A percentile compares a stretch with the other conserved stretches of the same genome.
These are phyloP conservation scores for Colletotrichum viniferum DNA, from an alignment of 2,329 filamentous ascomycete genomes.

Conservation along the genomic window DNA sequence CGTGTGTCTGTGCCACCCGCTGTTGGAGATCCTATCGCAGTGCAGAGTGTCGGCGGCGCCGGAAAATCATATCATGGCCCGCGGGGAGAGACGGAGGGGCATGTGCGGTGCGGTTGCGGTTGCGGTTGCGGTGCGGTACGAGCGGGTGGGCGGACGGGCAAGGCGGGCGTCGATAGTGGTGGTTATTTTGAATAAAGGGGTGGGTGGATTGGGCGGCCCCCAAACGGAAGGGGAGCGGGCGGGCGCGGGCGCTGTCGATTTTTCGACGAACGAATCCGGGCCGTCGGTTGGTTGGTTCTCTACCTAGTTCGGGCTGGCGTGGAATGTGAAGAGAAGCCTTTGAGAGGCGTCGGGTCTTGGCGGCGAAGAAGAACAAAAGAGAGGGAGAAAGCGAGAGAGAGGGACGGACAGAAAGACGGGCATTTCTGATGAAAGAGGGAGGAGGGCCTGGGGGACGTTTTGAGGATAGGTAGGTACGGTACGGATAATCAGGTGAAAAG, in stretches of 20 bases:
- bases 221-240: background rate
- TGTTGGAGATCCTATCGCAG: constrained; percentile 10
- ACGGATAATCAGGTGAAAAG: constrained; percentile 3
- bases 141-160: background rate
- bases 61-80: constrained; percentile 15
- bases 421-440: background rate
- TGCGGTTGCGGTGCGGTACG: background rate
- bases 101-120: background rate
- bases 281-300: background rate
- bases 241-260: background rate
- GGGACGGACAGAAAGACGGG: background rate
- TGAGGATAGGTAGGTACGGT: background rate
- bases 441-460: background rate
- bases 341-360: background rate
- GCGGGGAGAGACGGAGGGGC: background rate
- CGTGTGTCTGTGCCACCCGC: constrained; percentile 18
- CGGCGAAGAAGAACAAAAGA: background rate
- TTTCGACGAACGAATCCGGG: constrained; percentile 1
- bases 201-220: background rate
- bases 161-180: background rate
- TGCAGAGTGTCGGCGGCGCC: background rate
- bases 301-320: background rate
- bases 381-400: background rate
- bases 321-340: background rate
- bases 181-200: background rate